A percentile compares a stretch with the other conserved stretches of the same genome.
These are phyloP conservation scores for Talaromyces adpressus DNA, from an alignment of 495 filamentous ascomycete genomes.

Conservation along the genomic window DNA sequence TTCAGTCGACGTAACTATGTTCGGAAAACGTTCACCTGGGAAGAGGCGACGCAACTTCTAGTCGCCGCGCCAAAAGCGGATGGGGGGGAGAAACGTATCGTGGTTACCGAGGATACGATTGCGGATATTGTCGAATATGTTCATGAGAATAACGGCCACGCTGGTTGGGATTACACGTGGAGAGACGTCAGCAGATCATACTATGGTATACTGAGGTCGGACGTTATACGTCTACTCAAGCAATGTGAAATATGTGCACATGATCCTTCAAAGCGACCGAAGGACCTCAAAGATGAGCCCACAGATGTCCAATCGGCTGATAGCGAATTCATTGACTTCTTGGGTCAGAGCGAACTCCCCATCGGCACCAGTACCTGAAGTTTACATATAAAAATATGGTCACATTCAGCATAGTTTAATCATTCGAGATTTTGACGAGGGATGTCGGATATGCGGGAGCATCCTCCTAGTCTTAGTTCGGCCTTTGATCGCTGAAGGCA, in stretches of 20 bases:
- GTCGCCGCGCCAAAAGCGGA: slow-evolving; percentile 4
- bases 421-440: no score
- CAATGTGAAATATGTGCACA: slow-evolving; percentile 10
- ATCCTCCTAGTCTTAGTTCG: no score
- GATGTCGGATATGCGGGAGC: no score
- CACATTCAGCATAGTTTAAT: no score
- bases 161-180: slow-evolving; percentile 14
- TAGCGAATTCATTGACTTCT: not conserved
- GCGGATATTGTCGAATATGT: slow-evolving; percentile 8
- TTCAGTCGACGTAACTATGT: slow-evolving; percentile 12
- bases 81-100: not conserved
- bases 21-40: slow-evolving; percentile 9
- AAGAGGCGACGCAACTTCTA: slow-evolving; percentile 3
- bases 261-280: slow-evolving; percentile 12
- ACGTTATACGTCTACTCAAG: slow-evolving; percentile 13
- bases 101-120: slow-evolving; percentile 10
- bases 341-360: not conserved
- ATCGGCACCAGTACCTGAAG: not conserved
- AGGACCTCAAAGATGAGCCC: not conserved
- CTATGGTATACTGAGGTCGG: slow-evolving; percentile 13
- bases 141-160: slow-evolving; percentile 12
- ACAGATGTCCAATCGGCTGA: not conserved
- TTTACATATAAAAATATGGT: not conserved
- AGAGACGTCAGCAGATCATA: slow-evolving; percentile 11
- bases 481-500: no score